A percentile compares a stretch with the other conserved stretches of the same genome.
Evolutionary conservation across 257 asterid genomes (phyloP).

Genomic region (Gentiana macrophylla): DNA sequence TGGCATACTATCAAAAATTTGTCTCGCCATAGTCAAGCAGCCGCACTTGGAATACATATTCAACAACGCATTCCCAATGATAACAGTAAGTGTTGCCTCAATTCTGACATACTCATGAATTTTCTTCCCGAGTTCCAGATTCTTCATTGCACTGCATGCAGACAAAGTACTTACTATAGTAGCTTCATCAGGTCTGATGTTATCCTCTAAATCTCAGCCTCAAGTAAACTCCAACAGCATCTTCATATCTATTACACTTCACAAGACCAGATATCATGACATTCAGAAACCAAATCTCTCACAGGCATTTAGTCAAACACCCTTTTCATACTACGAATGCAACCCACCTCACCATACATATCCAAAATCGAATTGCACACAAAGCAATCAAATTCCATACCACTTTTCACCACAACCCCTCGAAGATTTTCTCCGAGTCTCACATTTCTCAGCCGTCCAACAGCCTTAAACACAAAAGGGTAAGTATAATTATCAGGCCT

Average conservation of each 20-base stretch:
- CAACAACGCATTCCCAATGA: slow-evolving; percentile 59
- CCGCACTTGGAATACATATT: slow-evolving; percentile 90
- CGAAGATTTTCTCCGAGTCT: slow-evolving; percentile 63
- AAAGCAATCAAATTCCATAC: slow-evolving; percentile 47
- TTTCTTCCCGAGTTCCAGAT: slow-evolving; percentile 55
- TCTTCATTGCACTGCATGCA: slow-evolving; percentile 60
- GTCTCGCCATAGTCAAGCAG: slow-evolving; percentile 47
- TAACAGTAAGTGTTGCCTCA: slow-evolving; percentile 38
- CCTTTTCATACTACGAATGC: slow-evolving; percentile 27
- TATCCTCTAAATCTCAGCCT: slow-evolving; percentile 34
- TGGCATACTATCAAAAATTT: slow-evolving; percentile 45
- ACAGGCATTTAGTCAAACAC: slow-evolving; percentile 63
- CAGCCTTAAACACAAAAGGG: slow-evolving; percentile 72
- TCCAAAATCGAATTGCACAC: slow-evolving; percentile 62
- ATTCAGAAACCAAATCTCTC: slow-evolving; percentile 59
- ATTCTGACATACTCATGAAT: slow-evolving; percentile 47
- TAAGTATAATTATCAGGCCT: slow-evolving; percentile 72
- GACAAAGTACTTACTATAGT: slow-evolving; percentile 73
- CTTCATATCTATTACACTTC: slow-evolving; percentile 39
- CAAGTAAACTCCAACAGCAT: slow-evolving; percentile 49
- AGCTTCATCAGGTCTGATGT: slow-evolving; percentile 56
- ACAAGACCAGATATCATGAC: slow-evolving; percentile 54
- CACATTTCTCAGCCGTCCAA: slow-evolving; percentile 40
- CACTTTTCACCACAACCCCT: slow-evolving; percentile 62
- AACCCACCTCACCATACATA: slow-evolving; percentile 52